phyloP scores from a whole-genome alignment of 192 early-diverging fungal genomes.

The Gaertneriomyces semiglobifer region DNA sequence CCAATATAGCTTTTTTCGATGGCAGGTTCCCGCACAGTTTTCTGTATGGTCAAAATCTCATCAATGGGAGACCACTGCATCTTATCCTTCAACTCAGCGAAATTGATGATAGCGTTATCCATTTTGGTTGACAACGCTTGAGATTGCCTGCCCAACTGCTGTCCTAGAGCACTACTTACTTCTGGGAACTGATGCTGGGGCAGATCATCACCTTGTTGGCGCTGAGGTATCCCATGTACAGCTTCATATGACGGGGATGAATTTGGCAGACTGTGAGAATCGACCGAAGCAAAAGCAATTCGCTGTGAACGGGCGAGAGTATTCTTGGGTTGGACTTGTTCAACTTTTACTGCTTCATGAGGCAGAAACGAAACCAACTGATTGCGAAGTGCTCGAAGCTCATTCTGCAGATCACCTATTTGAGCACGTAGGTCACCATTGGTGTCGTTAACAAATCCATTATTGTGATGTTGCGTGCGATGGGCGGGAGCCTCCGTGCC shows the following conservation, averaged over 20 bases:
- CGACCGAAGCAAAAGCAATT: no score
- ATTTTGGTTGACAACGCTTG: not conserved
- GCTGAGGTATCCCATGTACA: not conserved
- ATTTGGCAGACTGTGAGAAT: no score
- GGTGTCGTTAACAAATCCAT: not conserved
- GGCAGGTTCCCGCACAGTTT: not conserved
- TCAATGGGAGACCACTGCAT: slow-evolving; percentile 5
- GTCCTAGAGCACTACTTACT: not conserved
- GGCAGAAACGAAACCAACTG: no score
- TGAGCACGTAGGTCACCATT: not conserved
- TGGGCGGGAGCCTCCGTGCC: not conserved
- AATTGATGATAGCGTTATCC: not conserved
- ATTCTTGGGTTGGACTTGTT: no score
- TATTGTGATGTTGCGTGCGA: not conserved
- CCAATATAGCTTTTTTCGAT: not conserved
- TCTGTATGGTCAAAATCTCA: not conserved
- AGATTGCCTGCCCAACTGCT: not conserved
- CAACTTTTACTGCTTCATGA: no score
- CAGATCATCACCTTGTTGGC: not conserved
- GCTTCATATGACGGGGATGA: not conserved
- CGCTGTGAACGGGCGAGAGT: no score
- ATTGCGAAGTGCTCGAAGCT: no score
- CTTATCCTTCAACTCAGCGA: not conserved
- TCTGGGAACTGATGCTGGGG: not conserved
- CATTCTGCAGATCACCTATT: not conserved